A percentile compares a stretch with the other conserved stretches of the same genome.
phyloP scores from a whole-genome alignment of 352 stramenopile species.

The Phytophthora lateralis region DNA sequence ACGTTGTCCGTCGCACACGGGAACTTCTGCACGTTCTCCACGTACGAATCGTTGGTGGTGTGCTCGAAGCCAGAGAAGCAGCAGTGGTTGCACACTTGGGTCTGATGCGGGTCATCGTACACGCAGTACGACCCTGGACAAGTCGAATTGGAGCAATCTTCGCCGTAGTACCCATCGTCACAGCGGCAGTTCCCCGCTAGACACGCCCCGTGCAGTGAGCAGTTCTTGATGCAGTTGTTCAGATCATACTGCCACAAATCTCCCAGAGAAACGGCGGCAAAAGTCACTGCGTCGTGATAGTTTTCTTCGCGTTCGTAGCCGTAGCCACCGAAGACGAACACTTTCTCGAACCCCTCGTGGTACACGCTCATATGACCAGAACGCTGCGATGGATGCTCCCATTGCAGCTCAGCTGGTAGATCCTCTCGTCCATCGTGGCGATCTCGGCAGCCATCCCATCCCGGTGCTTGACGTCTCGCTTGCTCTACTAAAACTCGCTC shows the following conservation, averaged over 20 bases:
- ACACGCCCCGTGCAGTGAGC: slow-evolving; percentile 92
- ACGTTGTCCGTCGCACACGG: slow-evolving; percentile 81
- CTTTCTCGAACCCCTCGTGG: slow-evolving; percentile 56
- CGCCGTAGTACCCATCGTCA: slow-evolving; percentile 95
- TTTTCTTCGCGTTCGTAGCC: slow-evolving; percentile 75
- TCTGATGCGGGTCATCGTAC: slow-evolving; percentile 87
- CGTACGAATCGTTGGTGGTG: slow-evolving; percentile 87
- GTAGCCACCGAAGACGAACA: slow-evolving; percentile 92
- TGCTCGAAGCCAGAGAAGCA: slow-evolving; percentile 92
- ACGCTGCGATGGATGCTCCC: slow-evolving; percentile 85
- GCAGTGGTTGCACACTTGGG: slow-evolving; percentile 93
- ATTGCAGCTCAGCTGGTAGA: slow-evolving; percentile 74
- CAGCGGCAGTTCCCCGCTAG: slow-evolving; percentile 93
- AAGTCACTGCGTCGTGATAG: slow-evolving; percentile 66
- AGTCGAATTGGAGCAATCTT: slow-evolving; percentile 95
- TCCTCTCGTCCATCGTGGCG: slow-evolving; percentile 69
- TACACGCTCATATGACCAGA: slow-evolving; percentile 89
- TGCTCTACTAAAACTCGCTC: slow-evolving; percentile 86
- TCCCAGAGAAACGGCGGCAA: slow-evolving; percentile 54
- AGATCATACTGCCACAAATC: slow-evolving; percentile 94
- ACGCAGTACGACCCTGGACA: slow-evolving; percentile 94
- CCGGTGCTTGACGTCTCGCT: slow-evolving; percentile 88
- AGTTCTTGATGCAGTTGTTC: slow-evolving; percentile 93
- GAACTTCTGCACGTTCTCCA: slow-evolving; percentile 92
- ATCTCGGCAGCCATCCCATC: slow-evolving; percentile 96